These are phyloP conservation scores for Hondaea fermentalgiana DNA, from an alignment of 108 stramenopile species.

Conservation along the genomic window DNA sequence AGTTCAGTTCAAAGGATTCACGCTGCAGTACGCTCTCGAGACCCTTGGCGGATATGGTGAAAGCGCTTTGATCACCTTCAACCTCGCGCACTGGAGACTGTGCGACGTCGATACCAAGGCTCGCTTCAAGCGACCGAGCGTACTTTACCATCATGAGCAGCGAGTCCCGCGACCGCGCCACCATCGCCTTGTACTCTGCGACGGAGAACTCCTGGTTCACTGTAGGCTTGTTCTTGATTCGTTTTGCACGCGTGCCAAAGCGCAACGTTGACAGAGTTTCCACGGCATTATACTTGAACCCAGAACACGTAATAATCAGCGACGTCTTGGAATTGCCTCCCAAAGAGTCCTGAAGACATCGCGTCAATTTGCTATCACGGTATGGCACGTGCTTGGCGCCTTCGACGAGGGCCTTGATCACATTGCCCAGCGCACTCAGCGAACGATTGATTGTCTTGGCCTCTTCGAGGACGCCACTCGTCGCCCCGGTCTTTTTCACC, in stretches of 20 bases:
- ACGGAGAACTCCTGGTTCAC: conserved; percentile 12
- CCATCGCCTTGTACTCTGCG: conserved; percentile 11
- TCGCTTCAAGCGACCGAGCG: neutral
- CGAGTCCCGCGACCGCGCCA: neutral
- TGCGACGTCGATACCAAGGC: neutral
- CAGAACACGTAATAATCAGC: conserved; percentile 60
- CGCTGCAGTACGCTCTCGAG: no score
- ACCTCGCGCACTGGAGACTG: neutral
- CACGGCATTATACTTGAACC: neutral
- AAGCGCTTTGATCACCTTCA: neutral
- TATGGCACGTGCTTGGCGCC: conserved; percentile 40
- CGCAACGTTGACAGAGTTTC: conserved; percentile 40
- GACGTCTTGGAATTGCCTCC: conserved; percentile 73
- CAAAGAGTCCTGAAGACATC: conserved; percentile 63
- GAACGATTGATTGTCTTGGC: conserved; percentile 64
- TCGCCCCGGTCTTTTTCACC: conserved; percentile 36
- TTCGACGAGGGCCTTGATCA: conserved; percentile 62
- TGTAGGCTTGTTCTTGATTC: conserved; percentile 25
- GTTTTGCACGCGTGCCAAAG: conserved; percentile 33
- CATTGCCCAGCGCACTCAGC: conserved; percentile 56
- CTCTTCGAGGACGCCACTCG: conserved; percentile 58
- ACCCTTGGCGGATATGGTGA: neutral
- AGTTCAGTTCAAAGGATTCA: no score
- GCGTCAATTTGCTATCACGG: conserved; percentile 66
- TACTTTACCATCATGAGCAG: neutral